Percentiles rank a stretch among this genome's conserved stretches.
These are phyloP conservation scores for Apiospora pterosperma DNA, from an alignment of 2,329 filamentous ascomycete genomes.

Conservation along the genomic window DNA sequence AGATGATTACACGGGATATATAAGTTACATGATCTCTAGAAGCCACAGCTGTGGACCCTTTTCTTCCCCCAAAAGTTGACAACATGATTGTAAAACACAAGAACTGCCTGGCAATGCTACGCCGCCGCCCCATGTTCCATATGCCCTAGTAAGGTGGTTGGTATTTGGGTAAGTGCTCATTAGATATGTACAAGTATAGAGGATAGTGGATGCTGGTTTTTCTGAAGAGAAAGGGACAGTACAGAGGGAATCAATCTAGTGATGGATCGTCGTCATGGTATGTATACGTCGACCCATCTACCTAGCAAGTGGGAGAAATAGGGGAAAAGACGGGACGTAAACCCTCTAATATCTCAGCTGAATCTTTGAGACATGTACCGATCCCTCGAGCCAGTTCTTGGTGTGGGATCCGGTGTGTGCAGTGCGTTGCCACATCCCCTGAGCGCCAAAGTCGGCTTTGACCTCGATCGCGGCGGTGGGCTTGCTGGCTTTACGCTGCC, in stretches of 20 bases:
- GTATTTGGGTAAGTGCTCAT: neutral
- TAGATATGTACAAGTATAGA: neutral
- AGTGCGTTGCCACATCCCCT: constrained; percentile 19
- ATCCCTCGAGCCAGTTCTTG: constrained; percentile 1
- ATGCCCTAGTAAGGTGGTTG: neutral
- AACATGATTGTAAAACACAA: neutral
- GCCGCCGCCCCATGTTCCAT: neutral
- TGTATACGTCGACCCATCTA: neutral
- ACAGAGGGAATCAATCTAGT: neutral
- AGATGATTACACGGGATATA: neutral
- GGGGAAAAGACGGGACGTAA: neutral
- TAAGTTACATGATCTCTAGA: neutral
- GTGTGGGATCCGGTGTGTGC: neutral
- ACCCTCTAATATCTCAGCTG: neutral
- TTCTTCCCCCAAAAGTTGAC: neutral
- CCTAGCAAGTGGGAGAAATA: neutral
- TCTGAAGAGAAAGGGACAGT: neutral
- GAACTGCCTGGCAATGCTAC: neutral
- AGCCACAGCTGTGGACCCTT: neutral
- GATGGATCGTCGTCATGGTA: neutral
- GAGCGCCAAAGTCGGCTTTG: constrained; percentile 11
- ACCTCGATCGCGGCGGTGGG: constrained; percentile 6
- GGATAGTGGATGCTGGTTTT: neutral
- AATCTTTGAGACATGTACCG: neutral
- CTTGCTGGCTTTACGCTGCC: constrained; percentile 4